Conservation (phyloP, 139 green algal species). For the Chlorella sorokiniana region DNA sequence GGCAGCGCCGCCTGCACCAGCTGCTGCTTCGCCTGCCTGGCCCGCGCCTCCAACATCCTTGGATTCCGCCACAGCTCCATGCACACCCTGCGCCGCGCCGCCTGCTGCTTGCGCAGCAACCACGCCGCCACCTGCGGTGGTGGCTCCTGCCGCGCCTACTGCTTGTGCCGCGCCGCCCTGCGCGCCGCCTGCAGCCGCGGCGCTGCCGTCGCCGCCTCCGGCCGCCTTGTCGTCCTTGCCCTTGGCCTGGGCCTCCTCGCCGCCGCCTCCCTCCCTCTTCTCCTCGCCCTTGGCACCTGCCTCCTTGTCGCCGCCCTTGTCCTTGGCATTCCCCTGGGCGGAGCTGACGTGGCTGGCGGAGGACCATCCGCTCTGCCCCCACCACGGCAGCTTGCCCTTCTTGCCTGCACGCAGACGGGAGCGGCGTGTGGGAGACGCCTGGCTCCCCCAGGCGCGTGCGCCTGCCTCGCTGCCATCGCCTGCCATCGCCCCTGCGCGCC, state of each 20-base stretch:
- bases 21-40: not conserved
- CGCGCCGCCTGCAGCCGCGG: not conserved
- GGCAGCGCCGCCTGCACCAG: not conserved
- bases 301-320: not conserved
- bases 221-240: not conserved
- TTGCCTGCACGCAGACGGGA: slow-evolving; percentile 2
- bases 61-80: no score
- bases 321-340: not conserved
- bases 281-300: not conserved
- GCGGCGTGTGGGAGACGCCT: not conserved
- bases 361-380: slow-evolving; percentile 21
- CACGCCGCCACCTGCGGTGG: no score
- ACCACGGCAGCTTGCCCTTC: slow-evolving; percentile 35
- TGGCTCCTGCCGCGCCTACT: not conserved
- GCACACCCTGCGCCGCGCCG: no score
- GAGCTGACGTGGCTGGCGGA: not conserved
- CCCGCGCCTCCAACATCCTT: no score
- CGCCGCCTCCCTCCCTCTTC: not conserved
- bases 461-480: no score
- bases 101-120: no score
- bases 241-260: not conserved
- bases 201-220: not conserved
- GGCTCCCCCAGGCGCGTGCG: no score
- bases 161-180: not conserved
- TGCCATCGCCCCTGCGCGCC: not conserved